Conservation (phyloP, 148 eudicot genomes). For the Chenopodium suecicum region DNA sequence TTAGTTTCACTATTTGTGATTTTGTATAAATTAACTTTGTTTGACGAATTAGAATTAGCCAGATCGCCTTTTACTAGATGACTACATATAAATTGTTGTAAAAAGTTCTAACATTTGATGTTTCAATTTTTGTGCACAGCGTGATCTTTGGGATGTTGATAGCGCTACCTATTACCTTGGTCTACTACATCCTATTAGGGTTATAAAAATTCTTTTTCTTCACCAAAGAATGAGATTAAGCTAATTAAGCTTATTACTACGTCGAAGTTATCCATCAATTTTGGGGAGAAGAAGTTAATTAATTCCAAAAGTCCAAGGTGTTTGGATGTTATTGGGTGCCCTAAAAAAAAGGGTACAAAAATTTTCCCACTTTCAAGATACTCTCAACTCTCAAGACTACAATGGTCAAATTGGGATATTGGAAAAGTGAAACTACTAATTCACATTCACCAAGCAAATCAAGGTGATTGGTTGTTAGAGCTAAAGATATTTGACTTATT, state of each 20-base stretch:
- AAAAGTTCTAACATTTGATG: background rate
- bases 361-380: constrained; percentile 1
- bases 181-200: constrained; percentile 84
- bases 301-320: constrained; percentile 1
- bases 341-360: no score
- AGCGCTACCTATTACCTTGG: constrained; percentile 80
- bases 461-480: constrained; percentile 19
- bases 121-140: constrained; percentile 36
- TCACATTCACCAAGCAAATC: constrained; percentile 7
- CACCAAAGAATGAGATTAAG: background rate
- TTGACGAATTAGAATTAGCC: no score
- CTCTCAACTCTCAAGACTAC: background rate
- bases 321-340: background rate
- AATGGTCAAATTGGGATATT: background rate
- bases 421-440: background rate
- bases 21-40: no score
- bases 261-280: background rate
- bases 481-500: constrained; percentile 16
- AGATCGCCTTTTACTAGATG: no score
- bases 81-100: background rate
- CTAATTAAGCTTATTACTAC: background rate
- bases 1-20: no score
- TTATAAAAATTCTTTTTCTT: constrained; percentile 26
- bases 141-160: constrained; percentile 97
- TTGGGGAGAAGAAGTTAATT: background rate